Evolutionary conservation across 2,329 filamentous ascomycete genomes (phyloP).

Genomic region (Microcyclosporella mali): DNA sequence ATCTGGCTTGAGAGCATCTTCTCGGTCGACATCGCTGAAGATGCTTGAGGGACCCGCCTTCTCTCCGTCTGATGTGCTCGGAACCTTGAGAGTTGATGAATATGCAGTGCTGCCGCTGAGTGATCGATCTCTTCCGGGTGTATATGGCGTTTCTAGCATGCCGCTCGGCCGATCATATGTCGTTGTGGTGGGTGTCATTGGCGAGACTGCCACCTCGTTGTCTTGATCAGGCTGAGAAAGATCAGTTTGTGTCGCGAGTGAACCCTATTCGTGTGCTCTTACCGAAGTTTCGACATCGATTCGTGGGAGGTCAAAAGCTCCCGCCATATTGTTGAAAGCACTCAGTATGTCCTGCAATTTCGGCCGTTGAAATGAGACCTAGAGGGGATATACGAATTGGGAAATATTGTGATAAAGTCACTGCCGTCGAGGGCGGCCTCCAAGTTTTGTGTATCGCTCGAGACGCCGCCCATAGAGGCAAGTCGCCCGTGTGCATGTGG

Average conservation of each 20-base stretch:
- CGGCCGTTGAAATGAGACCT: not conserved
- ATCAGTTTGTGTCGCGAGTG: not conserved
- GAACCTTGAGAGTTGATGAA: slow-evolving; percentile 16
- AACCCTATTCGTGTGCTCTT: not conserved
- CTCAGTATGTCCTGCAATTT: not conserved
- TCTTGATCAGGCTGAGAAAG: slow-evolving; percentile 5
- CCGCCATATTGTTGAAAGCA: slow-evolving; percentile 13
- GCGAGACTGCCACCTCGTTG: slow-evolving; percentile 13
- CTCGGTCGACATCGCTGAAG: slow-evolving; percentile 20
- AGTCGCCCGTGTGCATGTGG: not conserved
- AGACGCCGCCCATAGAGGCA: not conserved
- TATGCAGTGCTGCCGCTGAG: slow-evolving; percentile 16
- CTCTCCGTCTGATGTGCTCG: slow-evolving; percentile 13
- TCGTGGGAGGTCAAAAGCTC: slow-evolving; percentile 13
- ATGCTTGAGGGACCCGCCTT: slow-evolving; percentile 16
- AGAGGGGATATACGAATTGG: slow-evolving; percentile 1
- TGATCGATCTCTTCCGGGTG: slow-evolving; percentile 15
- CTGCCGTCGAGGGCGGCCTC: slow-evolving; percentile 1
- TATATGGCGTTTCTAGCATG: slow-evolving; percentile 11
- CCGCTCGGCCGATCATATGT: slow-evolving; percentile 8
- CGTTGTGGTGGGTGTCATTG: slow-evolving; percentile 9
- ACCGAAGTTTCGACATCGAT: slow-evolving; percentile 17
- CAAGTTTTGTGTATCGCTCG: not conserved
- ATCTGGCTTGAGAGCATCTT: slow-evolving; percentile 67
- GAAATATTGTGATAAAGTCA: not conserved